Percentiles rank a stretch among this genome's conserved stretches.
Evolutionary conservation across 2,329 filamentous ascomycete genomes (phyloP).

Genomic region (Zalaria obscura): DNA sequence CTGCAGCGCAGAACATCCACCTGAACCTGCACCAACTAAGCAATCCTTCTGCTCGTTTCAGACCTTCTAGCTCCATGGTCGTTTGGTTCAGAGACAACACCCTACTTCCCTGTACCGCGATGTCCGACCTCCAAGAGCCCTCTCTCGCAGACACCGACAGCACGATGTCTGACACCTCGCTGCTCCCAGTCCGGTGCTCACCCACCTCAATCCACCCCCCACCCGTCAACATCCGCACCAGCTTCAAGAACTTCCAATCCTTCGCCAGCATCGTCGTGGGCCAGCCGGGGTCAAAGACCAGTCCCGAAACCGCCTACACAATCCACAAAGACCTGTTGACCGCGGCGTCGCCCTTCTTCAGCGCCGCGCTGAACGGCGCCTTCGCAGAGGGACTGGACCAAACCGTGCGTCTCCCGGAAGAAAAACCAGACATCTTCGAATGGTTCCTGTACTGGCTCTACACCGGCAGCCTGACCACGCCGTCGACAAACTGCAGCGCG

Average conservation of each 20-base stretch:
- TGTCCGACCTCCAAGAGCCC: neutral
- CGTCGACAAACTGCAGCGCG: slow-evolving; percentile 3
- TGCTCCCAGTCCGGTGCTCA: slow-evolving; percentile 1
- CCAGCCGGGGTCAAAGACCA: slow-evolving; percentile 10
- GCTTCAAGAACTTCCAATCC: slow-evolving; percentile 24
- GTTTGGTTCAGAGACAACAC: neutral
- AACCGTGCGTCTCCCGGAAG: slow-evolving; percentile 28
- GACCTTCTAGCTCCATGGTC: neutral
- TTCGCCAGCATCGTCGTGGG: slow-evolving; percentile 27
- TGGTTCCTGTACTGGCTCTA: slow-evolving; percentile 39
- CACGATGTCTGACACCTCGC: neutral
- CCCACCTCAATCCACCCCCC: slow-evolving; percentile 6
- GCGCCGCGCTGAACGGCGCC: slow-evolving; percentile 31
- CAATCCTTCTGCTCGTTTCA: too few relatives aligned
- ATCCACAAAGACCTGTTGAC: slow-evolving; percentile 36
- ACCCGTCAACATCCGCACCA: slow-evolving; percentile 16
- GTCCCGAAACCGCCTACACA: slow-evolving; percentile 23
- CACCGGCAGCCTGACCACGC: slow-evolving; percentile 22
- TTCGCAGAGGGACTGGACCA: slow-evolving; percentile 32
- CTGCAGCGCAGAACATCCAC: too few relatives aligned
- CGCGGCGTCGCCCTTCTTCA: slow-evolving; percentile 34
- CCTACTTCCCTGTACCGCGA: neutral
- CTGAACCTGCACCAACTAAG: too few relatives aligned
- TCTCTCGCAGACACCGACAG: neutral
- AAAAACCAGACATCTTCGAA: slow-evolving; percentile 31